Evolutionary conservation across 768 basidiomycete genomes (phyloP).

Genomic region (Rhodotorula babjevae): DNA sequence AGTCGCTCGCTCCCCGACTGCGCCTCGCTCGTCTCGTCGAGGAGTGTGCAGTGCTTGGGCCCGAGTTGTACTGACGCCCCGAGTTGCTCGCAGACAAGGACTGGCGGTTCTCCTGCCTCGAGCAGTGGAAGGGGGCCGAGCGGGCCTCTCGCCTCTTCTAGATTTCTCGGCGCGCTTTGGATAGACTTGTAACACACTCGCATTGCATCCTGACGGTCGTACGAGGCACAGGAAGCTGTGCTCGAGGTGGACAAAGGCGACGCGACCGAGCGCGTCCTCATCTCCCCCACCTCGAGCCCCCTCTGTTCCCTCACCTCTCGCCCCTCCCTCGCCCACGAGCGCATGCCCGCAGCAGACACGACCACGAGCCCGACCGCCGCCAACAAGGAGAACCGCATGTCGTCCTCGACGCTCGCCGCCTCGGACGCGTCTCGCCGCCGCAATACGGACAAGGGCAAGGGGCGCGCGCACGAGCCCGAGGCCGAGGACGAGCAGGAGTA

Average conservation of each 20-base stretch:
- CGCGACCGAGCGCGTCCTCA: too few relatives aligned
- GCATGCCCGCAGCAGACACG: background rate
- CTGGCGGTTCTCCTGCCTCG: constrained; percentile 34
- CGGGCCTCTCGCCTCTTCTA: background rate
- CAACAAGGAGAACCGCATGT: background rate
- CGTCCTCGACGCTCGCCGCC: background rate
- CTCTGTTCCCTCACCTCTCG: background rate
- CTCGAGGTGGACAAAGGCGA: too few relatives aligned
- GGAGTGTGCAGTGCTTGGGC: too few relatives aligned
- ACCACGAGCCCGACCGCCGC: background rate
- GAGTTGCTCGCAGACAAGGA: constrained; percentile 14
- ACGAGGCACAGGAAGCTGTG: too few relatives aligned
- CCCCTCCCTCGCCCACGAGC: background rate
- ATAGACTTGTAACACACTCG: background rate
- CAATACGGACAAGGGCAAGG: background rate
- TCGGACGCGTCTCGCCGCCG: background rate
- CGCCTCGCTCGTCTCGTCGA: background rate
- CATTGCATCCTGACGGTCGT: background rate
- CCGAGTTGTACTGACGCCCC: too few relatives aligned
- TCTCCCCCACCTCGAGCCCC: too few relatives aligned
- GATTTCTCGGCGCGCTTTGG: background rate
- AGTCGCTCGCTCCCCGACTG: background rate
- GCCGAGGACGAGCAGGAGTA: too few relatives aligned
- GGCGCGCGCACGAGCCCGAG: background rate
- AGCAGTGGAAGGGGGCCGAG: constrained; percentile 22